Base-by-base conservation (phyloP, 1,284 basidiomycete genomes). In the Earliella scabrosa region DNA sequence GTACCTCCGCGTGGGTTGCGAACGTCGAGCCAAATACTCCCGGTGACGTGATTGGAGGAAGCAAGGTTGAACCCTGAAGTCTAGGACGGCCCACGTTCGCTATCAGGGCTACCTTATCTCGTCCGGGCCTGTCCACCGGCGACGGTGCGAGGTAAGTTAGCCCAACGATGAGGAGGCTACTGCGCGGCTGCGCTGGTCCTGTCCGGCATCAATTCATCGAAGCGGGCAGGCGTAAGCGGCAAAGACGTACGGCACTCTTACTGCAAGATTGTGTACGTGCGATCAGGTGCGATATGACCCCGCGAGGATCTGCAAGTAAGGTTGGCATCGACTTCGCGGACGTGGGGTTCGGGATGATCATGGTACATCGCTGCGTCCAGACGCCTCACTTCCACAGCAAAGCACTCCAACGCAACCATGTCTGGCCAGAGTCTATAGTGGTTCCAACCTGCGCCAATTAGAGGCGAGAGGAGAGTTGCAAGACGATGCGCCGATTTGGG, bases 41-140 rank as follows among this genome's bases (percentile, higher is more conserved):
- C 52, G 34, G 31, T 52, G 60, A 59, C 54, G 52, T 62, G 60
- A 62, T 59, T 62, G 58, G 60, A 47, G 40, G 46, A 21, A 56
- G 36, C 54, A 59, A 62, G 60, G 20, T 54, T 57, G 57, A 48
- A 45, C 38, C 47, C 27, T 32, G 35, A 45, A 43, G 52, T 43
- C 60, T 54, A 49, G 60, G 45, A 39, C 47, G 45, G 54, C 50
- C 56, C 51, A 46, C 43, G 18, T 5, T 27, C 52, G 47, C 31
- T 20, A 62, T 59, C 49, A 62, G 41, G 44, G 39, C 43, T 38
- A 54, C 46, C 54, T 55, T 59, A 56, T 62, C 57, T 57, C 45
- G 41, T 49, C 41, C 43, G 40, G 41, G 44, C 43, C 40, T 48
- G 43, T 38, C 49, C 21, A 35, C 36, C 55, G 57, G 55, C 45